Evolutionary conservation across 2,329 filamentous ascomycete species (phyloP), one percentile per base, ranked within the genome.

Genomic region (Aspergillus terreus): DNA sequence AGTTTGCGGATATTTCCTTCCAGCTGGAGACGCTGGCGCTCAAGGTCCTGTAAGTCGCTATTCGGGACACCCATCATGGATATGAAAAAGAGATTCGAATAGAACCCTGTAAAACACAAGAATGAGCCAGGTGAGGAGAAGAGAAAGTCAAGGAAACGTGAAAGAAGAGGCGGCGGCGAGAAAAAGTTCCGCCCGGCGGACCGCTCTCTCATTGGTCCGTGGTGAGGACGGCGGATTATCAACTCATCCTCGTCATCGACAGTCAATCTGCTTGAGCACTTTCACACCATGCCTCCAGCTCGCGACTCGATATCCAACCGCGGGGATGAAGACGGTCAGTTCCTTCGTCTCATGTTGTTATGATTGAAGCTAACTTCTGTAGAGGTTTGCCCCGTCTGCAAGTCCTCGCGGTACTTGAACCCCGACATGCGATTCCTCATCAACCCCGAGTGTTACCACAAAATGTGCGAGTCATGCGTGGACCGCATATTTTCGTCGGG

Each of bases 381-480:
- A 82, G 91, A 96, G 73, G 88, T 92, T 67, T 99, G 94, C 76
- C 94, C 92, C 52, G 90, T 97, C 61, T 99, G 94, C 87, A 96
- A 96, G 76, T 95, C 91, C 53, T 90, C 89, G 54, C 89, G 91
- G 58, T 97, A 97, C 78, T 87, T 97, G 65, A 96, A 96, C 78
- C 86, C 85, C 55, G 87, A 91, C 75, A 92, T 99, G 82, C 82
- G 87, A 58, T 97, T 99, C 75, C 87, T 94, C 62, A 92, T 99
- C 76, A 96, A 97, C 71, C 90, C 92, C 7, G 91, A 95, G 78
- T 99, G 94, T 82, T 99, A 99, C 78, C 94, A 99, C 79, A 90
- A 90, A 61, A 97, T 99, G 90, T 99, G 94, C 78, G 87, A 90
- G 70, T 92, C 89, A 51, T 99, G 94, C 76, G 92, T 97, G 40